Base-by-base conservation (phyloP, 768 basidiomycete species). In the Suillus brevipes region DNA sequence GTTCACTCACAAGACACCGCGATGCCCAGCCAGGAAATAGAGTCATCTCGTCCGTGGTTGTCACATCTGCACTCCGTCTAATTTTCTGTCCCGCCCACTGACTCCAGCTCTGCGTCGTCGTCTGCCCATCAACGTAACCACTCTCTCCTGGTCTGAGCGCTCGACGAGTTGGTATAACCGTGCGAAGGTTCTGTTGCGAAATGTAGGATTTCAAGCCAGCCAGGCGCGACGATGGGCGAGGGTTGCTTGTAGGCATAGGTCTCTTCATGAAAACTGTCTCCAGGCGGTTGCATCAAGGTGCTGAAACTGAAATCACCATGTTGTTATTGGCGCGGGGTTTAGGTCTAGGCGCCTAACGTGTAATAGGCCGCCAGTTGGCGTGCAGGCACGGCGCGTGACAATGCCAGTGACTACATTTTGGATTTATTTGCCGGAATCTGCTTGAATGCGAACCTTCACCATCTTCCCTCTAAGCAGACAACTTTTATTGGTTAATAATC, bases 21-120 rank as follows among this genome's bases (percentile, higher is more conserved):
- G 84, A 82, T 3, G 92, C 93, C 91, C 92, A 95, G 2, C 93
- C 91, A 6, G 93, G 93, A 76, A 94, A 94, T 28, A 93, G 71
- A 20, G 82, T 79, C 4, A 90, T 70, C 47, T 80, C 79, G 68
- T 90, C 88, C 20, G 72, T 50, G 37, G 67, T 75, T n/a, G 69
- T 62, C 42, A 66, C 55, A 38, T 71, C 68, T 18, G 73, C 68
- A 60, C 72, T 72, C 14, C 75, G 75, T 58, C 72, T 78, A 0
- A 87, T 79, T 72, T 83, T 89, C 76, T 87, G 81, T 4, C 84
- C 82, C 5, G 88, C 87, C 88, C 89, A 91, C 31, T 84, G 81
- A 60, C 82, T 75, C 87, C 86, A 89, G 45, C 79, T 78, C 65
- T 84, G 84, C 64, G 66, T 66, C 12, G 68, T 72, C 64, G 72